phyloP scores from a whole-genome alignment of 805 yeast genomes.

The Saturnispora quitensis region DNA sequence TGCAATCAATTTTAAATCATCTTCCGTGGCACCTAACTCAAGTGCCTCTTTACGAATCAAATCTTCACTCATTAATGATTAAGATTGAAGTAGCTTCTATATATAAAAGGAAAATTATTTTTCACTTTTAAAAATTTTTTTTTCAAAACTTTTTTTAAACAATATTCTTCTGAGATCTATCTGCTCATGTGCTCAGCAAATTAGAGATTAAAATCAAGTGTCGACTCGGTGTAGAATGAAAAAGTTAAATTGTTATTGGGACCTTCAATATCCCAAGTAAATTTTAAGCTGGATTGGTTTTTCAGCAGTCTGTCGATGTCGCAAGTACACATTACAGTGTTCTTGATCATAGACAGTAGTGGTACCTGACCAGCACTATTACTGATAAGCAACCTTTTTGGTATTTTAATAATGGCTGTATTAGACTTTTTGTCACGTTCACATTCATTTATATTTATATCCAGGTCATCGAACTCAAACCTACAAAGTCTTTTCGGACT shows the following conservation, averaged over 20 bases:
- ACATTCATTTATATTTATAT: background rate
- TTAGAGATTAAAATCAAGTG: background rate
- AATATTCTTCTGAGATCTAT: background rate
- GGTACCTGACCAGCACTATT: background rate
- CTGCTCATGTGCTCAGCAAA: background rate
- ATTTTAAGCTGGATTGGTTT: background rate
- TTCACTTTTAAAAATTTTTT: background rate
- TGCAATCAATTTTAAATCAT: conserved; percentile 57
- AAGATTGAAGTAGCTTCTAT: conserved; percentile 3
- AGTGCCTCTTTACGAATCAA: conserved; percentile 61
- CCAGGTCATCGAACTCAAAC: background rate
- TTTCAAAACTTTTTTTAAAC: background rate
- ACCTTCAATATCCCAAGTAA: conserved; percentile 1
- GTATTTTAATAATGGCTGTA: background rate
- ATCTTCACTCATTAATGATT: conserved; percentile 17
- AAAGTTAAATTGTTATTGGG: background rate
- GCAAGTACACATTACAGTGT: background rate
- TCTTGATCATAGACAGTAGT: background rate
- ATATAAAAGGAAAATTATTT: conserved; percentile 11
- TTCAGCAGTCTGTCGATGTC: background rate
- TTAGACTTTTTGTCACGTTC: background rate
- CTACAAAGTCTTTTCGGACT: background rate
- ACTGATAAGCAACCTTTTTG: background rate
- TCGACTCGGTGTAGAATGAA: background rate
- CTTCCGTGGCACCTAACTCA: conserved; percentile 79